Evolutionary conservation across 179 eudicot species (phyloP).

Genomic region (Dionaea muscipula): DNA sequence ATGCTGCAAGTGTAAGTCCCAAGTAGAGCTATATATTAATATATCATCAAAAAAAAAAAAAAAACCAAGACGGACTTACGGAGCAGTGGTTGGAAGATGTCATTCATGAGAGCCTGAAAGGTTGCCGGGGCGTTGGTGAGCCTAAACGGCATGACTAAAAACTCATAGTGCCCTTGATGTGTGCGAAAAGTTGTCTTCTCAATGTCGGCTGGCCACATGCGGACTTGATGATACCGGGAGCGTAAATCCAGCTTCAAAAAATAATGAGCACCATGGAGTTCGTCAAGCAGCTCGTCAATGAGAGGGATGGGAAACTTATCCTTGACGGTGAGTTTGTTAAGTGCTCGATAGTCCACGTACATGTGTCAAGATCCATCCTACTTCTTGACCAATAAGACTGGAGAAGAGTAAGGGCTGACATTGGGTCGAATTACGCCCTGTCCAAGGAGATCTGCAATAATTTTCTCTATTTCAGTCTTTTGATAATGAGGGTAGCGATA

Average conservation of each 20-base stretch:
- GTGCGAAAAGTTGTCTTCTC: not conserved
- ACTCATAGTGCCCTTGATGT: not conserved
- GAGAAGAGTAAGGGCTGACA: not conserved
- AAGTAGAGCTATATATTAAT: too few relatives aligned
- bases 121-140: too few relatives aligned
- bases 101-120: too few relatives aligned
- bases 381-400: not conserved
- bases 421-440: not conserved
- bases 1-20: too few relatives aligned
- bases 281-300: slow-evolving; percentile 9
- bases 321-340: not conserved
- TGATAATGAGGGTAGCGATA: not conserved
- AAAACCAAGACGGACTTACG: too few relatives aligned
- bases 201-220: not conserved
- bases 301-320: slow-evolving; percentile 9
- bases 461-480: not conserved
- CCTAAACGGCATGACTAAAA: too few relatives aligned
- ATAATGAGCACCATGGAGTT: not conserved
- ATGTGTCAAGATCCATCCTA: not conserved
- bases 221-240: not conserved
- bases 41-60: too few relatives aligned
- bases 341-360: too few relatives aligned
- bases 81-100: too few relatives aligned
- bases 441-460: not conserved
- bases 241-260: not conserved